Percentiles rank a stretch among this genome's conserved stretches.
These are phyloP conservation scores for Amphirosellinia nigrospora DNA, from an alignment of 495 filamentous ascomycete species.

Conservation along the genomic window DNA sequence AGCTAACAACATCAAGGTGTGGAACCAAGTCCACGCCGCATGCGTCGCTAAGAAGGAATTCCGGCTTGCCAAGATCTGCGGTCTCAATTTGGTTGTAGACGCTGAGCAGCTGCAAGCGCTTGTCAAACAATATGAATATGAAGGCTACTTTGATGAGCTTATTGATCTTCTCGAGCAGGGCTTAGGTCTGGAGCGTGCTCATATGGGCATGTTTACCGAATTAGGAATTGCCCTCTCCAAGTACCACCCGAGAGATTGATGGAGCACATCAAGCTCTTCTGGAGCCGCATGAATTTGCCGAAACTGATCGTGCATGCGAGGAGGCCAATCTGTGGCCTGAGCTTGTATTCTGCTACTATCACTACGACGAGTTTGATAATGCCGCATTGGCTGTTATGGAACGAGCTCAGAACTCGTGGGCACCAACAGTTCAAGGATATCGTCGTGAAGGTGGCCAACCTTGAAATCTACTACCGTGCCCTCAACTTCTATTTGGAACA, in stretches of 20 bases:
- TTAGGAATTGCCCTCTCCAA: constrained; percentile 94
- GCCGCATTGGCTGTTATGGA: constrained; percentile 99
- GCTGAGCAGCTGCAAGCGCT: constrained; percentile 94
- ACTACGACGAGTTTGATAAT: constrained; percentile 99
- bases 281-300: constrained; percentile 97
- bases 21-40: constrained; percentile 98
- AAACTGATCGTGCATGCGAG: constrained; percentile 97
- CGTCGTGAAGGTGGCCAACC: constrained; percentile 94
- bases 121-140: constrained; percentile 93
- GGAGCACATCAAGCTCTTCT: constrained; percentile 99
- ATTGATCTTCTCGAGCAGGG: constrained; percentile 94
- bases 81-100: constrained; percentile 97
- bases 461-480: constrained; percentile 98
- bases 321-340: constrained; percentile 97
- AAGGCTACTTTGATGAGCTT: constrained; percentile 98
- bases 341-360: constrained; percentile 97
- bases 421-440: constrained; percentile 99
- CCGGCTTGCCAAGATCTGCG: constrained; percentile 98
- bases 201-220: constrained; percentile 94
- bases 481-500: constrained; percentile 98
- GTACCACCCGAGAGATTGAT: constrained; percentile 94
- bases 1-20: constrained; percentile 99
- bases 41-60: constrained; percentile 99
- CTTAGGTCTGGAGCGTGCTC: constrained; percentile 84
- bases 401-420: constrained; percentile 94